Conservation (phyloP, 441 rosid genomes). For the Populus tomentosa region DNA sequence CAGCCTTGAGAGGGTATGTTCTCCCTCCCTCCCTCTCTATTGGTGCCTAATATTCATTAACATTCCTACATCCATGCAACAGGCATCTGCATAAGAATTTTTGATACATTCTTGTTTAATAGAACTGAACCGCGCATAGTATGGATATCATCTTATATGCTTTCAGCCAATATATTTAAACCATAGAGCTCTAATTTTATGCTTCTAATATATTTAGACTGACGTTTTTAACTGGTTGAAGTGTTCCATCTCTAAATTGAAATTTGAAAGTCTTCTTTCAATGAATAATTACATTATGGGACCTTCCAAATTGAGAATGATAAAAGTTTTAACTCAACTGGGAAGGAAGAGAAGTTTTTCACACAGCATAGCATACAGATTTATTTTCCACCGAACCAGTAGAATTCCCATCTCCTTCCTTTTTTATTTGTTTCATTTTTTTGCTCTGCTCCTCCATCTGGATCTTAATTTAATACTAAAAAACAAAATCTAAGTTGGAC, state of each 20-base stretch:
- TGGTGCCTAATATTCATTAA: background rate
- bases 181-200: background rate
- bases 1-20: background rate
- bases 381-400: background rate
- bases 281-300: background rate
- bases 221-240: background rate
- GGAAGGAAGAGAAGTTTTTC: background rate
- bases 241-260: background rate
- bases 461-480: background rate
- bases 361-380: background rate
- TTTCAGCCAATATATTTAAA: background rate
- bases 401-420: background rate
- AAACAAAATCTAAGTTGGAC: background rate
- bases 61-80: background rate
- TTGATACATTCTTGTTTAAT: background rate
- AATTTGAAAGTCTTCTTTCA: background rate
- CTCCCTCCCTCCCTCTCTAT: background rate
- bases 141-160: background rate
- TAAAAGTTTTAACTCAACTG: background rate
- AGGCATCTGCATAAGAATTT: background rate
- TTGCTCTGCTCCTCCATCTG: background rate
- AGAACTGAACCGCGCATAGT: background rate
- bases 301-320: too few relatives aligned
- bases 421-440: too few relatives aligned
- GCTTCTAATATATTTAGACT: too few relatives aligned